Evolutionary conservation across 2,329 filamentous ascomycete genomes (phyloP), one percentile per base, ranked within the genome.

Genomic region (Tolypocladium ophioglossoides): DNA sequence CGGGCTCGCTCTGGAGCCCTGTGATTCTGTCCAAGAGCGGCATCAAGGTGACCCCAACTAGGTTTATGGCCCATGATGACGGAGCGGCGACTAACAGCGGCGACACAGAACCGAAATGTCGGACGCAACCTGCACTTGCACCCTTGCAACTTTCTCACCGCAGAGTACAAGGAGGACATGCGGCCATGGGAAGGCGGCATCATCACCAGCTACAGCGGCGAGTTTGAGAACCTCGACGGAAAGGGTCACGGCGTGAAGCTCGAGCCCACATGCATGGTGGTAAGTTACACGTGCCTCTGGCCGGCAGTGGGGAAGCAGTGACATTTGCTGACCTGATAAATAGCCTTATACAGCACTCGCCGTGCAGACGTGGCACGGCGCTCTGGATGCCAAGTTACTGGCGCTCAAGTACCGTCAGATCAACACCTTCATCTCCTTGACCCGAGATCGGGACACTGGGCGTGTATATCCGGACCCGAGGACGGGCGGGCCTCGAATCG

Each of bases 71-170:
- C 32, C 35, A 35, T 55, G 5, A 47, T 20, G n/a, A 37, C 22
- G 27, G 49, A 11, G 49, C 22, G 34, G 52, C 32, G 55, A 46
- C 64, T 68, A 52, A 68, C 59, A 22, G 24, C 27, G 16, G 1
- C 16, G 2, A 27, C 44, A 16, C 63, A 83, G 74, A 96, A 95
- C 66, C 77, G 78, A 4, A 85, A 96, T 54, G 86, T 96, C 58
- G 92, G 92, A 30, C 80, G 78, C 9, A 89, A 96, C 62, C 79
- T 96, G 4, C 78, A 94, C 62, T 69, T 96, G 1, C 92, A 97
- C 64, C 92, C 91, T 1, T 85, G 84, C 63, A 78, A 77, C 63
- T 65, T 76, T 10, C 62, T 84, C 7, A 67, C 69, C 4, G 87
- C 79, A 2, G 75, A 84, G n/a, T 91, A 86, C 68, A 76, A 86